Conservation (phyloP, 2,329 filamentous ascomycete species). For the Trichoderma asperellum region DNA sequence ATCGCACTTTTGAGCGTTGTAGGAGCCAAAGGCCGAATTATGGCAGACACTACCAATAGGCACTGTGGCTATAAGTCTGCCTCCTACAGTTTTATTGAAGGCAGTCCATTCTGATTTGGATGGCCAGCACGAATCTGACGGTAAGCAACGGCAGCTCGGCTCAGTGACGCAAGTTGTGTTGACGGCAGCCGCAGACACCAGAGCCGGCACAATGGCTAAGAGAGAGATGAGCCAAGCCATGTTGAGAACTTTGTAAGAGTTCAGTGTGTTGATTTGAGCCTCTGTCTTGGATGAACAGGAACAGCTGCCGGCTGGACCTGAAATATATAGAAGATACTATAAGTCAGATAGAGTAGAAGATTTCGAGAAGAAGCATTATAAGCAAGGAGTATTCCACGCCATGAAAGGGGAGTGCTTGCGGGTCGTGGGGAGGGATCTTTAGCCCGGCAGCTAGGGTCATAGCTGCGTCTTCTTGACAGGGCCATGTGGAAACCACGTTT, state of each 20-base stretch:
- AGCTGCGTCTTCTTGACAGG: neutral
- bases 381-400: neutral
- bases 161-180: neutral
- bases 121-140: conserved; percentile 61
- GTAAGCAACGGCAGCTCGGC: conserved; percentile 43
- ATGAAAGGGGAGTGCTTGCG: neutral
- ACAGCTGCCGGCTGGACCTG: neutral
- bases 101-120: conserved; percentile 48
- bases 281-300: too few species aligned
- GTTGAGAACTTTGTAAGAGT: neutral
- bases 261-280: neutral
- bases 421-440: neutral
- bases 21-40: conserved; percentile 39
- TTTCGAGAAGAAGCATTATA: neutral
- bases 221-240: neutral
- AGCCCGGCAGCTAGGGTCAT: neutral
- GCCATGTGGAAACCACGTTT: conserved; percentile 15
- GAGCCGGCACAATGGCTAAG: neutral
- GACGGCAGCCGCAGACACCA: neutral
- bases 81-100: conserved; percentile 58
- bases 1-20: conserved; percentile 48
- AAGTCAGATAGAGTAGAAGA: neutral
- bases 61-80: conserved; percentile 54
- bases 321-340: neutral
- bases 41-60: conserved; percentile 58